These are phyloP conservation scores for Ramaria sp. DNA, from an alignment of 768 basidiomycete genomes.

Conservation along the genomic window DNA sequence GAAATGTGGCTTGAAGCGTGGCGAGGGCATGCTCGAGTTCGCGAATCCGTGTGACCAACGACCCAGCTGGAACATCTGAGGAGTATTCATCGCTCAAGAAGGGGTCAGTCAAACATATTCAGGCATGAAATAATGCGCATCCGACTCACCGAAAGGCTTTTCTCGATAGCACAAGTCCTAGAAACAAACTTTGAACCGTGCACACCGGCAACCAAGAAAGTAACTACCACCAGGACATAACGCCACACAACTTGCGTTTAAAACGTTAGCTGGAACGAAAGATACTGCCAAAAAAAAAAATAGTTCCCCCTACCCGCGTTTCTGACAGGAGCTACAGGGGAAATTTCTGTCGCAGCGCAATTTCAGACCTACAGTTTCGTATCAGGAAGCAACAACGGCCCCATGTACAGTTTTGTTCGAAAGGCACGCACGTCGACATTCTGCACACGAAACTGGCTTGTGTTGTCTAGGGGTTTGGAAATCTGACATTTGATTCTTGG, in stretches of 20 bases:
- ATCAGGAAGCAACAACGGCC: no score
- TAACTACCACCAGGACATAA: slow-evolving; percentile 8
- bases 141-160: slow-evolving; percentile 1
- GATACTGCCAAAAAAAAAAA: not conserved
- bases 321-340: slow-evolving; percentile 3
- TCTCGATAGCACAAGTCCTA: not conserved
- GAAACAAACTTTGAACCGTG: not conserved
- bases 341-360: slow-evolving; percentile 6
- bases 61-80: not conserved
- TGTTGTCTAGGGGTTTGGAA: not conserved
- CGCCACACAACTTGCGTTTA: not conserved
- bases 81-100: not conserved
- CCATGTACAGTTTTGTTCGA: no score
- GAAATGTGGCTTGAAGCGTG: not conserved
- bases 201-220: not conserved
- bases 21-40: slow-evolving; percentile 3
- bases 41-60: not conserved
- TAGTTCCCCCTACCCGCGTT: not conserved
- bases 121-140: not conserved
- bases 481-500: not conserved
- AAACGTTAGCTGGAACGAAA: not conserved
- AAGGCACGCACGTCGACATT: slow-evolving; percentile 4
- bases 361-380: slow-evolving; percentile 6
- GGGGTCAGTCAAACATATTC: not conserved
- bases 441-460: slow-evolving; percentile 4